Evolutionary conservation across 805 yeast genomes (phyloP), one percentile per base, ranked within the genome.

Genomic region (Teunomyces barrocoloradensis): DNA sequence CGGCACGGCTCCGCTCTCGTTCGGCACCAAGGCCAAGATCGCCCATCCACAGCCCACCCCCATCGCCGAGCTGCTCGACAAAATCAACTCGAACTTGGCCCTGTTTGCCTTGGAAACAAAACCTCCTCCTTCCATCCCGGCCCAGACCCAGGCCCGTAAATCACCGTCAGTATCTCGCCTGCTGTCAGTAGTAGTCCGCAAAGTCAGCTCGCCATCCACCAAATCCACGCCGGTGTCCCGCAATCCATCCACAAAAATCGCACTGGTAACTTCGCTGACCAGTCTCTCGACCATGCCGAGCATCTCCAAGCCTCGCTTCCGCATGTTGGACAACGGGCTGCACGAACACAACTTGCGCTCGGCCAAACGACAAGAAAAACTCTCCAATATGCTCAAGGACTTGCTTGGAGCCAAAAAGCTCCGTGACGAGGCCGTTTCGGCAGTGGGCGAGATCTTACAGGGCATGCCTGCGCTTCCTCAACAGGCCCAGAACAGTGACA

Each of bases 301-400:
- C 17, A 15, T 43, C 13, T 33, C 52, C n/a, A 65, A 66, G 41
- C 79, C 79, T 1, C 56, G 91, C 37, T 84, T 84, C 59, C 56
- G 69, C 17, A 66, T 83, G 59, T 68, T 71, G 43, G 89, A 83
- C 42, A 85, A 84, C 54, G 95, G 96, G 4, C 53, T 69, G 10
- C 99, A 92, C 65, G 88, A 80, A 58, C 99, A 92, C 65, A 82
- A 81, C 61, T 72, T 92, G 50, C 77, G 81, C 49, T 83, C 85
- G 38, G 84, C 92, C 6, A 85, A 82, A 61, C 73, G 95, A 55
- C 92, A 87, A 63, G 95, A 87, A 59, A 87, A 86, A 55, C 63
- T 87, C 32, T 76, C 84, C 6, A 81, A 81, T 50, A 85, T 87
- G 90, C 73, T 87, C 51, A 87, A 85, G 58, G 89, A 84, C 61